Base-by-base conservation (phyloP, 2,329 filamentous ascomycete genomes). In the Chaetomium strumarium region DNA sequence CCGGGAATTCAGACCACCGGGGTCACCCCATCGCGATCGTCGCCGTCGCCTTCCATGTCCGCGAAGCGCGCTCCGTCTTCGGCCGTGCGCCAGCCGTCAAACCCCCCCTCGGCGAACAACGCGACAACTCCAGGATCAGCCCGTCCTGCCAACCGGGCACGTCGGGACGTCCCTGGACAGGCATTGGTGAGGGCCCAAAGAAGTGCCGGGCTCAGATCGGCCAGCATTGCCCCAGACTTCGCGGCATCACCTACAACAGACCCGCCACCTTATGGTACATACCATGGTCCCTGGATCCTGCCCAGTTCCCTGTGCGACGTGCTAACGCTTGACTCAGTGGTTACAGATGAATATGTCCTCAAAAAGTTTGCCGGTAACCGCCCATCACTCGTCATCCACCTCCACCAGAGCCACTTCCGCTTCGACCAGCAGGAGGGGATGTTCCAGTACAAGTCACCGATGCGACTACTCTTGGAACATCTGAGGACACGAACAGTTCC, bases 391-490 rank as follows among this genome's bases (percentile, higher is more conserved):
- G 83, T 92, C 46, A 75, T 99, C 20, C 91, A 96, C 67, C 75
- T 99, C 31, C 85, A 96, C 66, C 78, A 84, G 10, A 90, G 81
- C 5, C 86, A 96, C 70, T 97, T 96, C 66, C 83, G 87, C 53
- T 95, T 99, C 71, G 92, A 97, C 62, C 84, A 90, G 63, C 92
- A 96, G 69, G 90, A 96, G 68, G 88, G 91, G 64, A 92, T 88
- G 66, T 96, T 96, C 63, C 79, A 82, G 5, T 97, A 97, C 70
- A 88, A 89, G 63, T 96, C 90, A 17, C 90, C 93, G 20, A 96
- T 97, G 91, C 83, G 80, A 62, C 71, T 88, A 16, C 78, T 85
- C 60, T 75, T 96, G 36, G 84, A 95, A 60, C 90, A 96, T 67
- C 69, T 97, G 42, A 79, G 79, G 59, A 75, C 74, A 39, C 81